phyloP scores from a whole-genome alignment of 2,329 filamentous ascomycete species.

The Elsinoe arachidis region DNA sequence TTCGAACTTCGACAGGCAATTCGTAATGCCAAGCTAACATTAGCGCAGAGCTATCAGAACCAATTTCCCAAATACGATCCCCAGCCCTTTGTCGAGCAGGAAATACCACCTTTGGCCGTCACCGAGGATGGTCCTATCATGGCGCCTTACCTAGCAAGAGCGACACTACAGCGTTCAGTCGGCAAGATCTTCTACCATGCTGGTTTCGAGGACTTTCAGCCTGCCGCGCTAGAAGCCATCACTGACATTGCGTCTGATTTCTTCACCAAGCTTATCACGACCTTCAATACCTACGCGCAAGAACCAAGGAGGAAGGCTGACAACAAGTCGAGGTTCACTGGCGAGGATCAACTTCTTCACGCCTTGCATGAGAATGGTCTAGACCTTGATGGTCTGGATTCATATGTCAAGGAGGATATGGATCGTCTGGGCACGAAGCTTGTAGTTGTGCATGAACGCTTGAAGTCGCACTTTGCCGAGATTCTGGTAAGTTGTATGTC shows the following conservation, averaged over 20 bases:
- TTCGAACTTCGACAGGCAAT: slow-evolving; percentile 33
- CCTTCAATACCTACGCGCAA: slow-evolving; percentile 75
- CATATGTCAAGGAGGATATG: slow-evolving; percentile 87
- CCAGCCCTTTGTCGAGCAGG: slow-evolving; percentile 76
- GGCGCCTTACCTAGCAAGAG: slow-evolving; percentile 70
- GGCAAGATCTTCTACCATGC: slow-evolving; percentile 93
- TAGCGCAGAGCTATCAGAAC: slow-evolving; percentile 76
- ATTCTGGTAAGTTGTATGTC: slow-evolving; percentile 49
- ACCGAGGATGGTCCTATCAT: slow-evolving; percentile 84
- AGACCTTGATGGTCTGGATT: slow-evolving; percentile 71
- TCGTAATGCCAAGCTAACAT: slow-evolving; percentile 17
- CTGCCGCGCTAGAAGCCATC: slow-evolving; percentile 80
- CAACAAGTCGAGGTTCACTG: slow-evolving; percentile 55
- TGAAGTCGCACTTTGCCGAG: slow-evolving; percentile 89
- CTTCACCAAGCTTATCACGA: slow-evolving; percentile 72
- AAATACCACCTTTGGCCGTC: slow-evolving; percentile 81
- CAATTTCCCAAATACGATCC: slow-evolving; percentile 96
- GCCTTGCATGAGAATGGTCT: slow-evolving; percentile 76
- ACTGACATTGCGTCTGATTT: slow-evolving; percentile 86
- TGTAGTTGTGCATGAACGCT: slow-evolving; percentile 78
- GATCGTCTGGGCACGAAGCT: slow-evolving; percentile 76
- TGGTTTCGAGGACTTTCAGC: slow-evolving; percentile 94
- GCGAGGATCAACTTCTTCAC: slow-evolving; percentile 81
- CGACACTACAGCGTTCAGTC: slow-evolving; percentile 80
- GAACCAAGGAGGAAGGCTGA: slow-evolving; percentile 52